Base-by-base conservation (phyloP, 2,329 filamentous ascomycete genomes). In the Penicillium sclerotigenum region DNA sequence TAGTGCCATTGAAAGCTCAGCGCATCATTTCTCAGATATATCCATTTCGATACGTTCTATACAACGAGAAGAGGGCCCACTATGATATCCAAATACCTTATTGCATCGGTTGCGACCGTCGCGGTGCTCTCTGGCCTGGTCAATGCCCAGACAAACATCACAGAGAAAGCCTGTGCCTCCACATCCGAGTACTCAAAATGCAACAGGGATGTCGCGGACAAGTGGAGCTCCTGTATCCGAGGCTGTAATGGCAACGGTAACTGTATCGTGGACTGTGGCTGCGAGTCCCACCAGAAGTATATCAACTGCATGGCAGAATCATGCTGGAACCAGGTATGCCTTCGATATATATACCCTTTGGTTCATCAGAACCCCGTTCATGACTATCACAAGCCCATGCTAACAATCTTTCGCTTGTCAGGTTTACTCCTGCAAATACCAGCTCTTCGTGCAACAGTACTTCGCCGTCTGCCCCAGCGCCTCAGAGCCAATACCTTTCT, bases 401-500 rank as follows among this genome's bases (percentile, higher is more conserved):
- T 31, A 22, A 49, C 22, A 18, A 29, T 6, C 0, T 4, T 7
- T 16, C 2, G 0, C 9, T 31, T 5, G 5, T 3, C 26, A 70
- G 68, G 72, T 74, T 46, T 75, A 70, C 59, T 72, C 72, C 37
- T 75, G 73, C 61, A 71, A 74, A 60, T 75, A 75, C 53, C 73
- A 75, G 58, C 62, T 70, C 36, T 74, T 73, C 60, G 65, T 73
- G 18, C 59, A 72, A 28, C 61, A 70, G 50, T 75, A 74, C 56
- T 65, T 75, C 47, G 51, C 61, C 24, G 50, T 67, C 20, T 75
- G 73, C 56, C 65, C 68, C 24, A 59, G 37, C 18, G 65, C 64
- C 18, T 55, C 57, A 22, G 70, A 70, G 37, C 66, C 68, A 13
- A 69, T 75, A 20, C 73, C 73, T n/a, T 76, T 74, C 63, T 75